Evolutionary conservation across 176 grass and related monocot genomes (phyloP), one percentile per base, ranked within the genome.

Genomic region (Puccinellia tenuiflora): DNA sequence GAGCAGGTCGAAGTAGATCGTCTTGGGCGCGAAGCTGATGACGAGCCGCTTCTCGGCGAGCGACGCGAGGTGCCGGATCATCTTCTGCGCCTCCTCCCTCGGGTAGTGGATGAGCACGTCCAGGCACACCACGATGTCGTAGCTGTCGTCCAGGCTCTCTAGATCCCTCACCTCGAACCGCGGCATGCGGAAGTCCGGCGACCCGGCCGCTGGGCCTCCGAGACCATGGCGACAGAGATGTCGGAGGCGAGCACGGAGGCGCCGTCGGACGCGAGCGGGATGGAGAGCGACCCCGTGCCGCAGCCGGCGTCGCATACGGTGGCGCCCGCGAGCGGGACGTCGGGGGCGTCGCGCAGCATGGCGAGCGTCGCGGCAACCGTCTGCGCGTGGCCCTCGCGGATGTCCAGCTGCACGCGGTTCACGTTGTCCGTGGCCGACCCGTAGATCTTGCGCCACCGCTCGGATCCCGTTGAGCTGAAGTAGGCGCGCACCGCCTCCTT

Each of bases 31-130:
- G 85, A 93, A 98, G 86, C 96, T 98, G 55, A 98, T 55, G 9
- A 98, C 9, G 20, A 98, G 73, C 17, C 96, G 79, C 73, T 91
- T 90, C 68, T 85, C 93, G 1, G 96, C 93, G 14, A 98, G 87
- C 52, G 96, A 98, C 2, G 91, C 91, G 6, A 98, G 80, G 91
- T 98, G 96, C 1, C 64, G 57, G 71, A 98, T 95, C 96, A 98
- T 98, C 35, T 52, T 86, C 75, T 76, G 79, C 13, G 96, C 92
- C 84, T 98, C 94, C 30, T 88, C 91, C 86, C 81, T 14, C 54
- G 96, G 96, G 84, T 95, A 98, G 47, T 98, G 96, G 75, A 98
- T 98, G 24, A 98, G 83, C 79, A 98, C 93, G 78, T 98, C 96
- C 10, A 98, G 88, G 81, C 96, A 98, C 63, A 98, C 85, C 43